Evolutionary conservation across 2,329 filamentous ascomycete species (phyloP).

Genomic region (Calycina marina): DNA sequence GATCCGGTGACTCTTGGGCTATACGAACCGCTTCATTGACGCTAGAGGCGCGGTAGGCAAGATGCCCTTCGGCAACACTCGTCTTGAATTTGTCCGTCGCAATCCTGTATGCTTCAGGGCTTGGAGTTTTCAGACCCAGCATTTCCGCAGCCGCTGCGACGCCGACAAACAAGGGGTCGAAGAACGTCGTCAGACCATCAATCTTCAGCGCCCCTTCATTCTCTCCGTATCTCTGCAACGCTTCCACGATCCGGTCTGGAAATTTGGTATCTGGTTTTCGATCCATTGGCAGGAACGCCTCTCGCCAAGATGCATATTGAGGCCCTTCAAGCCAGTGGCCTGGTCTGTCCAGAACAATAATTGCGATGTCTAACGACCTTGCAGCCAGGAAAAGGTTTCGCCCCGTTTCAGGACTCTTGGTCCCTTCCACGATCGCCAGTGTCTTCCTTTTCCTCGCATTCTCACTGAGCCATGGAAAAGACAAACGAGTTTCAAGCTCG

Average conservation of each 20-base stretch:
- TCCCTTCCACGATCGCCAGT: not conserved
- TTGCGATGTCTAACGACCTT: not conserved
- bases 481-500: no score
- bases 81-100: conserved; percentile 1
- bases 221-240: not conserved
- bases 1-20: not conserved
- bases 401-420: not conserved
- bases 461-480: no score
- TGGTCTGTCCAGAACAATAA: conserved; percentile 2
- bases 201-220: no score
- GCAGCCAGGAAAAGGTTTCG: not conserved
- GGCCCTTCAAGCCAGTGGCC: conserved; percentile 2
- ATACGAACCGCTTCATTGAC: not conserved
- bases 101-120: not conserved
- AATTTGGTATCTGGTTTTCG: not conserved
- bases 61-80: not conserved
- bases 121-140: not conserved
- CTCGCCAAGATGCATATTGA: not conserved
- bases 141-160: conserved; percentile 1
- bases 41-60: not conserved
- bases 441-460: no score
- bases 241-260: not conserved
- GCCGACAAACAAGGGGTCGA: not conserved
- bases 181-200: conserved; percentile 1
- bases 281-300: conserved; percentile 2